These are phyloP conservation scores for Xylariaceae sp. DNA, from an alignment of 2,329 filamentous ascomycete species.

Conservation along the genomic window DNA sequence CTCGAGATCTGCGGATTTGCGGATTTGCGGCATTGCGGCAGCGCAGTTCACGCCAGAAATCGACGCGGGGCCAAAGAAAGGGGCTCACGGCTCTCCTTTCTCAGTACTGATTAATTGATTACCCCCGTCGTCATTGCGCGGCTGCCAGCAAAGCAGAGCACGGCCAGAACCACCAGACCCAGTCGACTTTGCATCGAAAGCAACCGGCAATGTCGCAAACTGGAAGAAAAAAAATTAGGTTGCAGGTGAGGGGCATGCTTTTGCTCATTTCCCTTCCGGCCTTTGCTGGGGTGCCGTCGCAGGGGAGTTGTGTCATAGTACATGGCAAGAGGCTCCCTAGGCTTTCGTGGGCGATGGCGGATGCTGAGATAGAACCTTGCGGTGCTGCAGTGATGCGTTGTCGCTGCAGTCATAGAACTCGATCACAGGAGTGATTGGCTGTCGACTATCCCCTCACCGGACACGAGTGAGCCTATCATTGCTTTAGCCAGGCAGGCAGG, in stretches of 20 bases:
- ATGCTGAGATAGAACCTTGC: conserved; percentile 1
- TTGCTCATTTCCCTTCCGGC: background rate
- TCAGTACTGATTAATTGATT: conserved; percentile 4
- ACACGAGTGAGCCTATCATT: conserved; percentile 35
- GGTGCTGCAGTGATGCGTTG: conserved; percentile 38
- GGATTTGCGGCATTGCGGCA: conserved; percentile 4
- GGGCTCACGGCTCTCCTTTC: background rate
- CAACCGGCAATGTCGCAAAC: conserved; percentile 5
- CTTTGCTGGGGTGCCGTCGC: conserved; percentile 2
- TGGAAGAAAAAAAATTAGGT: background rate
- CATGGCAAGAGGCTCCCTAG: background rate
- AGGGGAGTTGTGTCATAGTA: conserved; percentile 13
- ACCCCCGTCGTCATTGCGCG: background rate
- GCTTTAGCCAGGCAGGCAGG: conserved; percentile 16
- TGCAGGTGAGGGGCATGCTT: conserved; percentile 12
- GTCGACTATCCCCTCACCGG: conserved; percentile 33
- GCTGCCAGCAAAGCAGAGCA: conserved; percentile 19
- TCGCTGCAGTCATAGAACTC: conserved; percentile 41
- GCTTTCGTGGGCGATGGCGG: background rate
- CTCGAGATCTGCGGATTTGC: background rate
- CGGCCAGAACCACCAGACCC: conserved; percentile 1
- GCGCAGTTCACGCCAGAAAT: conserved; percentile 1
- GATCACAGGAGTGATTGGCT: conserved; percentile 42
- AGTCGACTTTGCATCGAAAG: conserved; percentile 6
- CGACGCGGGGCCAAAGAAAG: conserved; percentile 2